Base-by-base conservation (phyloP, 768 basidiomycete species). In the Epithele typhae region DNA sequence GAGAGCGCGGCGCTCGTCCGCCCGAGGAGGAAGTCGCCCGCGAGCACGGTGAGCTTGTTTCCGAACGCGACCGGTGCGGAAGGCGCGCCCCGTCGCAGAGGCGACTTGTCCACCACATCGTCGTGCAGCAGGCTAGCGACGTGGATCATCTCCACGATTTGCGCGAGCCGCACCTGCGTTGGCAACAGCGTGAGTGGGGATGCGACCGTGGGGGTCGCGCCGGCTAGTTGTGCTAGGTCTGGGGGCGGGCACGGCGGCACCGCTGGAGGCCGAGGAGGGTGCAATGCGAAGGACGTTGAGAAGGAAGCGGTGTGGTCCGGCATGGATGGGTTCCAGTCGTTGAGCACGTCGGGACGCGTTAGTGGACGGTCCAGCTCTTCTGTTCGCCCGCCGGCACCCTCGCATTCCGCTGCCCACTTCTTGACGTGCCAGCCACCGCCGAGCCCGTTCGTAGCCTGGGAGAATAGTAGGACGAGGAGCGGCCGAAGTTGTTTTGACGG, bases 111-210 rank as follows among this genome's bases (percentile, higher is more conserved):
- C 48, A 87, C 78, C 43, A 98, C 92, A 58, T 87, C 86, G 72
- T 98, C 91, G 63, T 98, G 95, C 15, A 99, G 72, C 9, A 92
- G 75, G 3, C 88, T 93, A 21, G 96, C 94, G 51, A 97, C 87
- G 62, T 98, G 92, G 39, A 99, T 89, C 92, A 98, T 96, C 64
- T 99, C 96, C 43, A 92, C 84, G 36, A 99, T 94, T 59, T 95
- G 92, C 4, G 94, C 95, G 25, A 99, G 80, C 24, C 94, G 85
- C 24, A 86, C 69, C 66, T 99, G 96, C 1, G 92, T 84, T 14
- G 95, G 92, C 5, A 99, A 78, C 37, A 89, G 74, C 4, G 66
- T 54, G 0, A 65, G 57, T 17, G 66, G 64, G 3, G 60, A 58
- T 7, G 65, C 43, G 58, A 65, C 47, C 1, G 68, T 64, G 25